Percentiles rank a stretch among this genome's conserved stretches.
Evolutionary conservation across 1,284 basidiomycete species (phyloP).

Genomic region (Termitomyces sp.): DNA sequence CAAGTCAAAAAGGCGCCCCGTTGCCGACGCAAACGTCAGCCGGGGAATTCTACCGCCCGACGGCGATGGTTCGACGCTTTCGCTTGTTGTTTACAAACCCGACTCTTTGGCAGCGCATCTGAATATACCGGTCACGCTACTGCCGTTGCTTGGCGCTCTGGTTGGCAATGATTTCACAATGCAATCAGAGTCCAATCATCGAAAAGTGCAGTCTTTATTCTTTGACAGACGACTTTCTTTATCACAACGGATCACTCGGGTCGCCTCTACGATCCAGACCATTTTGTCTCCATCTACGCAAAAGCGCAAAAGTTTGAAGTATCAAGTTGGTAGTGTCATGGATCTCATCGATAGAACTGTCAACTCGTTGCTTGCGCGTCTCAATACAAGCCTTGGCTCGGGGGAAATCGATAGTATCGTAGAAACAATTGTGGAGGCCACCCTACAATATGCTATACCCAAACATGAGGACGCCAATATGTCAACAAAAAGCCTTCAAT

Average conservation of each 20-base stretch:
- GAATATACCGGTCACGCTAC: constrained; percentile 62
- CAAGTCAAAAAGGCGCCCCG: constrained; percentile 34
- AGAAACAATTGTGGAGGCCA: constrained; percentile 65
- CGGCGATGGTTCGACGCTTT: constrained; percentile 39
- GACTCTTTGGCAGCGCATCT: constrained; percentile 59
- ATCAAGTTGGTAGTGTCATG: constrained; percentile 61
- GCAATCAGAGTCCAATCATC: constrained; percentile 36
- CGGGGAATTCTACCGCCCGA: constrained; percentile 56
- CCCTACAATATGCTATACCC: constrained; percentile 71
- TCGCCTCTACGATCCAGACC: constrained; percentile 47
- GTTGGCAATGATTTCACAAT: constrained; percentile 83
- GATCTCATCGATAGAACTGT: constrained; percentile 69
- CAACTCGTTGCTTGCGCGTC: constrained; percentile 48
- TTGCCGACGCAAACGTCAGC: constrained; percentile 23
- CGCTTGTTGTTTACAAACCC: constrained; percentile 63
- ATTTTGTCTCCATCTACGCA: constrained; percentile 42
- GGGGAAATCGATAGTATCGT: constrained; percentile 62
- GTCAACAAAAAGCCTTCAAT: constrained; percentile 39
- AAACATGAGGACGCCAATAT: constrained; percentile 36
- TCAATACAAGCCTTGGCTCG: constrained; percentile 40
- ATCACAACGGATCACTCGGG: constrained; percentile 54
- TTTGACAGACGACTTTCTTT: constrained; percentile 56
- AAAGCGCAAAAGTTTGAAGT: constrained; percentile 43
- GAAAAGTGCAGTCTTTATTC: constrained; percentile 57
- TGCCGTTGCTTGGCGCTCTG: constrained; percentile 82